Evolutionary conservation across 2,329 filamentous ascomycete genomes (phyloP), one percentile per base, ranked within the genome.

Genomic region (Aphanoascus verrucosus): DNA sequence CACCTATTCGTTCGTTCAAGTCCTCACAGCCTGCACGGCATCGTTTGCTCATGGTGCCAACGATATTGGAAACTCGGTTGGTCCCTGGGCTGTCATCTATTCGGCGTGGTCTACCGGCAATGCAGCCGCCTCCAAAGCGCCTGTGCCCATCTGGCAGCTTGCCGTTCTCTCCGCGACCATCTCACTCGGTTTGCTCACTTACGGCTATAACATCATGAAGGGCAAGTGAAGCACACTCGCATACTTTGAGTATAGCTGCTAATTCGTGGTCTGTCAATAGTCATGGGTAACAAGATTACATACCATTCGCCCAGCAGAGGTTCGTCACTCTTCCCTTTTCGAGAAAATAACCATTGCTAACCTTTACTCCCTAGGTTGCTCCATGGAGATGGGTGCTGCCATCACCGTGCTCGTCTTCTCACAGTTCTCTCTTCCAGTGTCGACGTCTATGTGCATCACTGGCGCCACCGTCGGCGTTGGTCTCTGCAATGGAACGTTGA

Each of bases 151-250:
- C 44, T 91, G 86, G 86, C 85, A 88, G 69, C 77, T 90, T 52
- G 86, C 82, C 49, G 83, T 89, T 15, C 72, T 86, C 11, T 76
- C 81, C 23, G 66, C 74, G 1, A 80, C 74, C 38, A 82, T 88
- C 64, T 86, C 77, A 45, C 58, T 82, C 41, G 85, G 85, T 60
- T 75, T 88, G 54, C 74, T 83, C 64, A 88, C 84, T 12, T 88
- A 88, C 62, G 85, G 85, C 8, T 88, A 88, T 74, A 88, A 88
- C 74, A 88, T 88, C 71, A 88, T 88, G 84, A 87, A 86, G 73
- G 81, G 79, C 81, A 70, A 67, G 76, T 59, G 2, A 14, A 45
- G 9, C 23, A n/a, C 2, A 35, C n/a, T 14, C 17, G 14, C 15
- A 6, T 2, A 28, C 28, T 12, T 45, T 52, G n/a, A 6, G 15